Evolutionary conservation across 768 basidiomycete species (phyloP).

Genomic region (Fomitopsis serialis): DNA sequence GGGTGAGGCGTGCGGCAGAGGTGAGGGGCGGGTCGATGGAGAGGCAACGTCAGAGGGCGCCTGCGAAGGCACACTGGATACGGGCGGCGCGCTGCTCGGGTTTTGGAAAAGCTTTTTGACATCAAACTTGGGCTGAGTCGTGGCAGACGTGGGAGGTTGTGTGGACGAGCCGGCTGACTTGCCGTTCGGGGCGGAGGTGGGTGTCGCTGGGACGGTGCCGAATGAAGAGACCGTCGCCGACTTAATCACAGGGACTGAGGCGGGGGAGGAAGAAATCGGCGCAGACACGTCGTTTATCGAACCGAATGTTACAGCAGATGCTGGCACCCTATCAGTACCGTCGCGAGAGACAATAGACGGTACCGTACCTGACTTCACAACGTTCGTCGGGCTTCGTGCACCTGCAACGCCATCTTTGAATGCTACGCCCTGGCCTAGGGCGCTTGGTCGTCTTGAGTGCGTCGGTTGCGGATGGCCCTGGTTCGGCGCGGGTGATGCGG

Average conservation of each 20-base stretch:
- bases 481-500: conserved; percentile 70
- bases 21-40: conserved; percentile 49
- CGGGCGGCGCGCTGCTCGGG: conserved; percentile 22
- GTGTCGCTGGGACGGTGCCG: conserved; percentile 64
- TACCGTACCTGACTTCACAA: conserved; percentile 59
- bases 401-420: conserved; percentile 79
- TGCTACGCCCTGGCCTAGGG: conserved; percentile 63
- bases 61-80: conserved; percentile 15
- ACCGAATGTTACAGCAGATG: conserved; percentile 78
- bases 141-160: conserved; percentile 30
- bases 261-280: conserved; percentile 79
- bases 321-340: conserved; percentile 26
- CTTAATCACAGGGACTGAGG: conserved; percentile 57
- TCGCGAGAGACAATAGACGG: conserved; percentile 6
- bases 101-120: conserved; percentile 60
- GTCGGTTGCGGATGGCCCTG: conserved; percentile 29
- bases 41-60: conserved; percentile 44
- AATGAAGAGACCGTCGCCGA: conserved; percentile 76
- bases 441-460: conserved; percentile 77
- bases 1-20: conserved; percentile 42
- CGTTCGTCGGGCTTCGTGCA: conserved; percentile 55
- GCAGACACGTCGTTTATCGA: conserved; percentile 80
- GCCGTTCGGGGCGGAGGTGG: conserved; percentile 42
- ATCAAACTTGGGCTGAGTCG: conserved; percentile 39
- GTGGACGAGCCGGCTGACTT: conserved; percentile 31